Evolutionary conservation across 768 basidiomycete genomes (phyloP).

Genomic region (Pholiota microspora): DNA sequence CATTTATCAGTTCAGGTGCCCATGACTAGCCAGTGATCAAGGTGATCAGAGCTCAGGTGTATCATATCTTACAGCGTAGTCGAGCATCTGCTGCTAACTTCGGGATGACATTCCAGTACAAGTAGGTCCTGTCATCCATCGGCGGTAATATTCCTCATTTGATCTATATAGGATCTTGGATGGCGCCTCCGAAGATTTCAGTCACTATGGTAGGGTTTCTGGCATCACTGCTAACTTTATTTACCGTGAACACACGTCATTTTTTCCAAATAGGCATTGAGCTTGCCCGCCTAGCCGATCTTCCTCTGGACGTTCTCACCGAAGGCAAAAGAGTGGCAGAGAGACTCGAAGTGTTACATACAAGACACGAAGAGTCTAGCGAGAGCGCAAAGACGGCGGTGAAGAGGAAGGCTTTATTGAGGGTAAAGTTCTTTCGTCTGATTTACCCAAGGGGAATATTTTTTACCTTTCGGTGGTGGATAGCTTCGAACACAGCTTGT

Average conservation of each 20-base stretch:
- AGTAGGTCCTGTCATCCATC: slow-evolving; percentile 33
- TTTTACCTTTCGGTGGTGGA: background rate
- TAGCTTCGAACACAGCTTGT: slow-evolving; percentile 74
- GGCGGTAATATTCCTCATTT: background rate
- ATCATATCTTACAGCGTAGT: slow-evolving; percentile 41
- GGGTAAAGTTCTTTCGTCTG: slow-evolving; percentile 38
- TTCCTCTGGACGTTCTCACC: slow-evolving; percentile 68
- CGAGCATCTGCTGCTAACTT: slow-evolving; percentile 53
- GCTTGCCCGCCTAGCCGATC: slow-evolving; percentile 82
- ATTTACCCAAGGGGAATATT: background rate
- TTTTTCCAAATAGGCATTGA: slow-evolving; percentile 73
- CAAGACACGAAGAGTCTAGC: slow-evolving; percentile 57
- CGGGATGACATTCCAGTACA: slow-evolving; percentile 78
- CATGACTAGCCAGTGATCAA: background rate
- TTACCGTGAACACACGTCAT: no score
- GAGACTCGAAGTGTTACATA: slow-evolving; percentile 55
- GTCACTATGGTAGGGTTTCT: slow-evolving; percentile 61
- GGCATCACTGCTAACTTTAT: no score
- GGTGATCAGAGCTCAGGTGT: background rate
- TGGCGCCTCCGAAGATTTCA: slow-evolving; percentile 56
- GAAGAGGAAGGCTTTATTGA: slow-evolving; percentile 66
- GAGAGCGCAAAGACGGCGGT: slow-evolving; percentile 54
- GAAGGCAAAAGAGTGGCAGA: slow-evolving; percentile 64
- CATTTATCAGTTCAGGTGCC: slow-evolving; percentile 79
- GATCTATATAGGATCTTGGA: slow-evolving; percentile 54